Conservation (phyloP, 257 asterid species). For the Handroanthus guayacan region DNA sequence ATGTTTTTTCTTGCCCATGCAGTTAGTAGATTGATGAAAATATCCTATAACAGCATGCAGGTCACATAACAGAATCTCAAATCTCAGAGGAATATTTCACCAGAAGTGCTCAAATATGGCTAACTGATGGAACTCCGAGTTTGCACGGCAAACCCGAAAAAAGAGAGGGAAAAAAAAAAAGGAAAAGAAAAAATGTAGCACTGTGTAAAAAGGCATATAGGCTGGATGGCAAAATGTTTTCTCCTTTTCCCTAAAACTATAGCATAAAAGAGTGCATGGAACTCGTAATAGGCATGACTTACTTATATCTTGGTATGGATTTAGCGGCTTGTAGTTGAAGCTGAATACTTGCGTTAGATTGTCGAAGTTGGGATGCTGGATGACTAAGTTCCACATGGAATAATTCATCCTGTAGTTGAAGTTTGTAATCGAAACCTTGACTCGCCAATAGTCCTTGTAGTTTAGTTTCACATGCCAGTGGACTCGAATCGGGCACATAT, state of each 20-base stretch:
- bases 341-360: constrained; percentile 66
- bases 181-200: no score
- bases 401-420: constrained; percentile 69
- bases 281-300: constrained; percentile 30
- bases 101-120: no score
- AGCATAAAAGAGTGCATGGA: not conserved
- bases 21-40: no score
- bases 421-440: constrained; percentile 61
- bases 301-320: constrained; percentile 64
- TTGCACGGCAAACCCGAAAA: no score
- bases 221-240: no score
- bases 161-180: no score
- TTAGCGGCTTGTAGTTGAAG: constrained; percentile 69
- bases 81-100: no score
- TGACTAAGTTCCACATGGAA: constrained; percentile 63
- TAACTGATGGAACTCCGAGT: no score
- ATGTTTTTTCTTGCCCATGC: no score
- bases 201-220: no score
- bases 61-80: no score
- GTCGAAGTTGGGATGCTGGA: constrained; percentile 70
- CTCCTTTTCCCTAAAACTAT: not conserved
- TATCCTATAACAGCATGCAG: no score
- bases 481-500: constrained; percentile 73
- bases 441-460: constrained; percentile 73
- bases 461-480: constrained; percentile 72